These are phyloP conservation scores for Pleurozium schreberi DNA, from an alignment of 225 moss, liverwort and hornwort species.

Conservation along the genomic window DNA sequence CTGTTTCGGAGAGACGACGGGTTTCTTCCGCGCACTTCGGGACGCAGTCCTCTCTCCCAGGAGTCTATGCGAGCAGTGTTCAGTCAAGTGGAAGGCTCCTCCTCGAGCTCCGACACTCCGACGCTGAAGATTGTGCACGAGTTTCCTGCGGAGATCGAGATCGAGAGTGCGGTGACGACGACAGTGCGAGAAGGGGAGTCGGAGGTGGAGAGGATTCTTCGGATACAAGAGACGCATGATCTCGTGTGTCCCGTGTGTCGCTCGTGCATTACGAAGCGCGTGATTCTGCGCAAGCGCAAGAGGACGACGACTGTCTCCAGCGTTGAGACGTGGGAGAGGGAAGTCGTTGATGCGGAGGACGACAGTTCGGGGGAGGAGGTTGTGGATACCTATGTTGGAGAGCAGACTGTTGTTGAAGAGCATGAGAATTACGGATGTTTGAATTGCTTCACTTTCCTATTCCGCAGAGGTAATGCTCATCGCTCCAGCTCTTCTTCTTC, in stretches of 20 bases:
- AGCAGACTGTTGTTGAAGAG: conserved; percentile 4
- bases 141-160: conserved; percentile 20
- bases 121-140: conserved; percentile 38
- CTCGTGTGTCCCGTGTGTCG: conserved; percentile 73
- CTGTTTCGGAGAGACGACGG: conserved; percentile 39
- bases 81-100: conserved; percentile 9
- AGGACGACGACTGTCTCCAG: conserved; percentile 16
- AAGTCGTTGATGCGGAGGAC: background rate
- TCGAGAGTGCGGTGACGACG: background rate
- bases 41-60: conserved; percentile 18
- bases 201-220: conserved; percentile 57
- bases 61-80: conserved; percentile 17
- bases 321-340: conserved; percentile 18
- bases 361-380: background rate
- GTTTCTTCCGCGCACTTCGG: conserved; percentile 9
- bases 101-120: background rate
- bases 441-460: conserved; percentile 64
- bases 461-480: conserved; percentile 37
- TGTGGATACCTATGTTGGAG: background rate
- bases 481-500: background rate
- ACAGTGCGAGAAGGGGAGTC: conserved; percentile 25
- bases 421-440: conserved; percentile 74
- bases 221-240: conserved; percentile 71
- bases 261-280: conserved; percentile 71
- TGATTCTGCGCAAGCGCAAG: conserved; percentile 82